Base-by-base conservation (phyloP, 148 eudicot genomes). In the Dysphania ambrosioides region DNA sequence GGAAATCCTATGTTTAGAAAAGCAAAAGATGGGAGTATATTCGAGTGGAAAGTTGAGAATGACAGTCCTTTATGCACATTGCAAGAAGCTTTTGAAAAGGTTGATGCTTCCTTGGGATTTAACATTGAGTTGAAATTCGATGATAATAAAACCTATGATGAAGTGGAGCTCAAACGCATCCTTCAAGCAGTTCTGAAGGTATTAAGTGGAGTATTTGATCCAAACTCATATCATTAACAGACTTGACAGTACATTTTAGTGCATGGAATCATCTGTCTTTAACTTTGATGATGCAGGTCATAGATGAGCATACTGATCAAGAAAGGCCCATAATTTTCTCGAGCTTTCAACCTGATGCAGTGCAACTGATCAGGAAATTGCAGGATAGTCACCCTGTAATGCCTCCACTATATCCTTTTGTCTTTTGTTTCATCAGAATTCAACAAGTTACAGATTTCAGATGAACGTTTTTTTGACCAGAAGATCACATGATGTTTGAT, bases 271-370 rank as follows among this genome's bases (percentile, higher is more conserved):
- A 23, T 36, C 12, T 72, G 13, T n/a, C 58, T 75, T 4, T 5
- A 11, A 0, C 36, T 34, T 10, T 35, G 24, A 34, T 63, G 31
- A 29, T 27, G 23, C 79, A 79, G 83, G 75, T 85, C 31, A 80
- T 78, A 0, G 56, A 62, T 68, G 35, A 73, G 75, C 61, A 70
- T 71, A 79, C 79, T 62, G 75, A 78, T 57, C 65, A 76, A 71
- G 80, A 64, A 59, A 71, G 86, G 41, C 69, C 76, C 23, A 62
- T 84, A 21, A 68, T 84, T n/a, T 84, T 84, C 82, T 87, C 87
- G 18, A 87, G 87, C 75, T 87, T 87, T 36, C 86, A 87, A 41
- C 90, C 87, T 32, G 90, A 87, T 73, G 84, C 84, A 1, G 85
- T 77, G 19, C 79, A 15, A 55, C 59, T 82, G 78, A 32, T 86